These are phyloP conservation scores for Fusarium sp. DNA, from an alignment of 2,329 filamentous ascomycete genomes.

Conservation along the genomic window DNA sequence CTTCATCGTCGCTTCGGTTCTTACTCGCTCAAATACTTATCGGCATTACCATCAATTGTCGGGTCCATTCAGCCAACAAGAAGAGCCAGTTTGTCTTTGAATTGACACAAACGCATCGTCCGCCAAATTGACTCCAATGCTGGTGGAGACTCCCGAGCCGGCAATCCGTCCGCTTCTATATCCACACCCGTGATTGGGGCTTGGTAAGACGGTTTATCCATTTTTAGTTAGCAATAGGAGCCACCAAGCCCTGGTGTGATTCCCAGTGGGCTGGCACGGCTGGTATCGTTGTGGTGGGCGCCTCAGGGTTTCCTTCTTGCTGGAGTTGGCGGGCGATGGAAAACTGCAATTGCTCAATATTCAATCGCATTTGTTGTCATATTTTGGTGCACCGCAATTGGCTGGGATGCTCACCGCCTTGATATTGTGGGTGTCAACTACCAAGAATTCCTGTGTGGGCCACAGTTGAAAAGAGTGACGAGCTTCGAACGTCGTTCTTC, in stretches of 20 bases:
- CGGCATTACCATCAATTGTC: conserved; percentile 10
- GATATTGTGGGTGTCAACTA: conserved; percentile 19
- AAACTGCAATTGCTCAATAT: conserved; percentile 10
- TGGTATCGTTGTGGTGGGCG: conserved; percentile 37
- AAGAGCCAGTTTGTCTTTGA: conserved; percentile 24
- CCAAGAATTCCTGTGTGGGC: conserved; percentile 35
- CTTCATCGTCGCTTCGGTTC: conserved; percentile 23
- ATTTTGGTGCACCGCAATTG: conserved; percentile 2
- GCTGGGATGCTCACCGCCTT: conserved; percentile 23
- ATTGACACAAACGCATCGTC: conserved; percentile 38
- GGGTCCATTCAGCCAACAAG: conserved; percentile 24
- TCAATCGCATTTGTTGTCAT: conserved; percentile 10
- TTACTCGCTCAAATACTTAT: conserved; percentile 36
- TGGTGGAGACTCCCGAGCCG: conserved; percentile 27
- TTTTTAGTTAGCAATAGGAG: conserved; percentile 43
- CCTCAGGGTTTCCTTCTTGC: conserved; percentile 36
- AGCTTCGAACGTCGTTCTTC: conserved; percentile 37
- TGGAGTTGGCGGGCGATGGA: conserved; percentile 15
- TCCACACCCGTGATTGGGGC: conserved; percentile 40
- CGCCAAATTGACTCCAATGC: conserved; percentile 32
- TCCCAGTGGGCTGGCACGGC: conserved; percentile 39
- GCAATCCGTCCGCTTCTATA: conserved; percentile 27
- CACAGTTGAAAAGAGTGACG: conserved; percentile 26
- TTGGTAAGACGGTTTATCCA: conserved; percentile 31
- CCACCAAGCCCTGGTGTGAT: conserved; percentile 35